These are phyloP conservation scores for Bipolaris oryzae DNA, from an alignment of 2,329 filamentous ascomycete genomes.

Conservation along the genomic window DNA sequence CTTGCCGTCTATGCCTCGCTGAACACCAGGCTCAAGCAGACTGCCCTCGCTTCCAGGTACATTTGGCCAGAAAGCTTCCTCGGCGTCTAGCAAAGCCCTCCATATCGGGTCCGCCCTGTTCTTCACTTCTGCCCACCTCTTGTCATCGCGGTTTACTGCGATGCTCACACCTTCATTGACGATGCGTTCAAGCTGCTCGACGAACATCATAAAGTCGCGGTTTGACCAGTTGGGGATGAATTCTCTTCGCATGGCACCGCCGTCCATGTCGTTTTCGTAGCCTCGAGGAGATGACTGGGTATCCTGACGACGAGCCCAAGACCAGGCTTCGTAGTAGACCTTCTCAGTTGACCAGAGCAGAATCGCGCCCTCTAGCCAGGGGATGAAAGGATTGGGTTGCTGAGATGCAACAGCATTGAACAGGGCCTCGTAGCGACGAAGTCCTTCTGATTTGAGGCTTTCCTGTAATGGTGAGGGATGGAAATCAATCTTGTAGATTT, in stretches of 20 bases:
- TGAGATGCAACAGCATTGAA: constrained; percentile 23
- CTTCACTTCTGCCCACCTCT: constrained; percentile 28
- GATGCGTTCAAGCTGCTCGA: constrained; percentile 60
- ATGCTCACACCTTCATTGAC: constrained; percentile 55
- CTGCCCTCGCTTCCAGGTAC: constrained; percentile 11
- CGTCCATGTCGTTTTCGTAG: constrained; percentile 62
- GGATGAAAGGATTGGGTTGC: constrained; percentile 25
- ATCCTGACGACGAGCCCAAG: constrained; percentile 38
- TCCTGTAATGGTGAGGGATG: constrained; percentile 19
- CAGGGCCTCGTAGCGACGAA: constrained; percentile 39
- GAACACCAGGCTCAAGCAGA: constrained; percentile 14
- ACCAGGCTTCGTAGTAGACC: constrained; percentile 45
- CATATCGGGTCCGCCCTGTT: constrained; percentile 32
- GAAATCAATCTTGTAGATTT: constrained; percentile 33
- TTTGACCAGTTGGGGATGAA: constrained; percentile 75
- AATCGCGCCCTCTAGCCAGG: constrained; percentile 43
- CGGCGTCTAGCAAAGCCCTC: constrained; percentile 38
- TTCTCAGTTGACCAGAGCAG: constrained; percentile 45
- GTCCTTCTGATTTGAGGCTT: constrained; percentile 31
- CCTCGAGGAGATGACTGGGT: constrained; percentile 24
- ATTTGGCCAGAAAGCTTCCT: constrained; percentile 44
- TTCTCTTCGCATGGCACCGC: constrained; percentile 66
- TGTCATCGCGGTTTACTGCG: constrained; percentile 28
- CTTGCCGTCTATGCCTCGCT: constrained; percentile 6
- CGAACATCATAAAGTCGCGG: constrained; percentile 65